Conservation (phyloP, 1,284 basidiomycete species). For the Takashimella tepidaria region DNA sequence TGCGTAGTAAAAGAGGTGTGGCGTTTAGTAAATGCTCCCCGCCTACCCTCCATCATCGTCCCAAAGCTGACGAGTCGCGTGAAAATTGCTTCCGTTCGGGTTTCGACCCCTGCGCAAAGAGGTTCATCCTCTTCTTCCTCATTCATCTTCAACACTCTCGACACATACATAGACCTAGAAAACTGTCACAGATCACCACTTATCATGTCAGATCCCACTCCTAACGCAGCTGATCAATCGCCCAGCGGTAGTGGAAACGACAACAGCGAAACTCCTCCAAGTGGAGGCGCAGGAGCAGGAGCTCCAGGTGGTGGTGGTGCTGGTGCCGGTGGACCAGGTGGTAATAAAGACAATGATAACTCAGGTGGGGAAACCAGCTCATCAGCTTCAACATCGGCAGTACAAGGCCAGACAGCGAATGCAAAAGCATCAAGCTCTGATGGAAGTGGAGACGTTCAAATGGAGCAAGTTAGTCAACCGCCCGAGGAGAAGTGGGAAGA, state of each 20-base stretch:
- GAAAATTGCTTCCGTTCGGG: conserved; percentile 8
- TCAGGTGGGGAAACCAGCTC: too few relatives aligned
- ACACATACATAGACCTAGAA: neutral
- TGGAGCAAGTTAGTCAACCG: conserved; percentile 19
- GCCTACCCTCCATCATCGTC: too few relatives aligned
- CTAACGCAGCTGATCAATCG: conserved; percentile 15
- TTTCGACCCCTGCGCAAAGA: neutral
- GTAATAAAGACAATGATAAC: neutral
- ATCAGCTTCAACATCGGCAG: too few relatives aligned
- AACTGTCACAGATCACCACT: neutral
- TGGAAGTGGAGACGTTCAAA: conserved; percentile 11
- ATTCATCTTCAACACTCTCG: neutral
- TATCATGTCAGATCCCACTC: conserved; percentile 16
- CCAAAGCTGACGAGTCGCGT: conserved; percentile 17
- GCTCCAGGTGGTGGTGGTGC: neutral
- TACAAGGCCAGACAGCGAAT: too few relatives aligned
- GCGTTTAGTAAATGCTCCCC: too few relatives aligned
- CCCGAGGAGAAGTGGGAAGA: conserved; percentile 45
- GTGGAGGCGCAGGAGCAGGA: neutral
- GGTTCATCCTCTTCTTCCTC: neutral
- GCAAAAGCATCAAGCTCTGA: conserved; percentile 10
- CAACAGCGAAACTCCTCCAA: conserved; percentile 3
- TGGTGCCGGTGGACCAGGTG: neutral
- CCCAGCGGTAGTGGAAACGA: conserved; percentile 5
- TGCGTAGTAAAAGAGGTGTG: too few relatives aligned